Base-by-base conservation (phyloP, 2,329 filamentous ascomycete genomes). In the Coniochaeta prunicola region DNA sequence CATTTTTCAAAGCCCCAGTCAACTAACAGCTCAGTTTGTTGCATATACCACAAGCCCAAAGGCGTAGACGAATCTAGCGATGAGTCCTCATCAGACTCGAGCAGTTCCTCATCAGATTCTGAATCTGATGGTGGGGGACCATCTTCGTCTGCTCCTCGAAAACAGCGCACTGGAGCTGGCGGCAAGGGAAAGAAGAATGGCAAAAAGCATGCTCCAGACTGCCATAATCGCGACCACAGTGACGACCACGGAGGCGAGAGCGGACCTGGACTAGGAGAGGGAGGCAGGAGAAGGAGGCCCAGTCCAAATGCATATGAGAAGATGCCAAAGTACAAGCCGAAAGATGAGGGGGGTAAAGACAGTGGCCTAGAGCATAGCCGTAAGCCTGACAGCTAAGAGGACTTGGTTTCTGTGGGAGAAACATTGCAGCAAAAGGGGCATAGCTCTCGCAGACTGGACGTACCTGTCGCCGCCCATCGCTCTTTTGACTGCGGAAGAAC, bases 11-110 rank as follows among this genome's bases (percentile, higher is more conserved):
- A 28, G 15, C 53, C 10, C 28, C 4, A 26, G 38, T 33, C 2
- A 10, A 48, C 28, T 45, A 53, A 56, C 59, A 10, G 59, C 54
- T 30, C 62, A 96, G 94, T 97, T n/a, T 99, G 94, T 81, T 99
- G 94, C 73, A 99, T 99, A 73, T 99, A 97, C 76, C 93, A 97
- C 76, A 89, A 89, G 61, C 87, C 91, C 7, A 89, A 88, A 65
- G 84, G 81, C 12, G 86, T 91, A 4, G 91, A 89, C 70, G 93
- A 97, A 72, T 94, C 90, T 33, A 92, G 88, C 64, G 84, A 86
- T 64, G 85, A 88, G 56, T 85, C 82, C 3, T 84, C 53, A 28
- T 55, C 85, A 15, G 80, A 79, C 4, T 77, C 74, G 8, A 78
- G 74, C 9, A 78, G 74, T 8, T 61, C 60, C 6, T 66, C 53